Percentiles rank a stretch among this genome's conserved stretches.
These are phyloP conservation scores for Cylindricascospora bacillispora DNA, from an alignment of 1,139 yeast genomes.

Conservation along the genomic window DNA sequence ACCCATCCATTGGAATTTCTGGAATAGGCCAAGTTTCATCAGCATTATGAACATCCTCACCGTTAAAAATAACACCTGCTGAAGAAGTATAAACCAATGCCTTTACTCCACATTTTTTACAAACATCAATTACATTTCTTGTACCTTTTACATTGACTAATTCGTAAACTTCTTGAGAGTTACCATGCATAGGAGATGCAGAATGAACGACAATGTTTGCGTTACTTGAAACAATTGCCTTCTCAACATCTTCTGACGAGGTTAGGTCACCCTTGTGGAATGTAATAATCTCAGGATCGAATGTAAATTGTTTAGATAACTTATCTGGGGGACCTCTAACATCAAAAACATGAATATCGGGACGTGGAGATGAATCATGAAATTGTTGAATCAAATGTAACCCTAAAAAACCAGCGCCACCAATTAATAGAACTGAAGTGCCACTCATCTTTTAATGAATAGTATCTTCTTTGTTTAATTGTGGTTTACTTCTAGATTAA, in stretches of 20 bases:
- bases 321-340: slow-evolving; percentile 72
- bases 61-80: slow-evolving; percentile 94
- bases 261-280: slow-evolving; percentile 82
- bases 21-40: slow-evolving; percentile 95
- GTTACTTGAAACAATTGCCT: slow-evolving; percentile 45
- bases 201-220: slow-evolving; percentile 86
- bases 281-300: slow-evolving; percentile 41
- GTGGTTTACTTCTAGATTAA: too few species aligned
- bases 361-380: slow-evolving; percentile 50
- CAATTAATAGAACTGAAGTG: slow-evolving; percentile 65
- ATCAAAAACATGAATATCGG: slow-evolving; percentile 77
- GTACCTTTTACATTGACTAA: slow-evolving; percentile 92
- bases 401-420: slow-evolving; percentile 94
- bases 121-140: slow-evolving; percentile 52
- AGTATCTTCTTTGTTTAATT: too few species aligned
- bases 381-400: slow-evolving; percentile 83
- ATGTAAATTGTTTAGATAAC: slow-evolving; percentile 61
- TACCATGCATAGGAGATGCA: slow-evolving; percentile 92
- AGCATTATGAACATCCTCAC: slow-evolving; percentile 79
- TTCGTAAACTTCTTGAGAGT: slow-evolving; percentile 64
- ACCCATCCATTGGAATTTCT: slow-evolving; percentile 85
- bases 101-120: slow-evolving; percentile 39
- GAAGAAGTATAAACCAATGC: slow-evolving; percentile 91
- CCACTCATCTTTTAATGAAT: too few species aligned
- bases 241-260: slow-evolving; percentile 49